Evolutionary conservation across 768 basidiomycete genomes (phyloP), one percentile per base, ranked within the genome.

Genomic region (Lactarius indigo): DNA sequence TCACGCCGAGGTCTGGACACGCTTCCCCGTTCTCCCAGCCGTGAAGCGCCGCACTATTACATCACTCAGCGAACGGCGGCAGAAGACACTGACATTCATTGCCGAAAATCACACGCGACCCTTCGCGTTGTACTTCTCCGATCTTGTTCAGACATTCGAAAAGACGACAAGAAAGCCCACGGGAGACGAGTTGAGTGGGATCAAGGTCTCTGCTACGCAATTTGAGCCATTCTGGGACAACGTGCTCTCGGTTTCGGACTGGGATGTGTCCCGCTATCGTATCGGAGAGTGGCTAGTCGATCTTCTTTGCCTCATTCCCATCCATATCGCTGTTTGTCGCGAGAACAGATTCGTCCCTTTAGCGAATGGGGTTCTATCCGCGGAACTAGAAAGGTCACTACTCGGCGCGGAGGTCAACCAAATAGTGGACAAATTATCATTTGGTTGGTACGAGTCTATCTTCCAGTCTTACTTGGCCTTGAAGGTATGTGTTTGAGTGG

Each of bases 401-500:
- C 77, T 88, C 1, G 87, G 87, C 8, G 86, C 86, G 0, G 84
- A 86, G 55, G 82, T 88, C 30, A 80, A 79, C 23, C 78, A 78
- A 18, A 85, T 88, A 31, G 83, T 86, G 17, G 83, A 87, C 62
- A 78, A 66, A 55, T 72, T 88, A 7, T 81, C 84, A 0, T 81
- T 88, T 61, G 86, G 85, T 1, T 88, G 87, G 87, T 87, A 87
- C 28, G 86, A 88, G 66, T 84, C 83, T 0, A 76, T 88, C 7
- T 85, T 88, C 65, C 83, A 82, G 69, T 87, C 86, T 0, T 88
- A 88, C 63, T 82, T 85, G 82, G 83, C 84, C 0, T 75, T 76
- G n/a, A 88, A 84, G 80, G 86, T 81, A 56, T 7, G 47, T 17
- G 33, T 33, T 28, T 12, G 37, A 6, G 15, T 31, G 9, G 1